Conservation (phyloP, 202 grass and related monocot species). For the Carex arenaria region DNA sequence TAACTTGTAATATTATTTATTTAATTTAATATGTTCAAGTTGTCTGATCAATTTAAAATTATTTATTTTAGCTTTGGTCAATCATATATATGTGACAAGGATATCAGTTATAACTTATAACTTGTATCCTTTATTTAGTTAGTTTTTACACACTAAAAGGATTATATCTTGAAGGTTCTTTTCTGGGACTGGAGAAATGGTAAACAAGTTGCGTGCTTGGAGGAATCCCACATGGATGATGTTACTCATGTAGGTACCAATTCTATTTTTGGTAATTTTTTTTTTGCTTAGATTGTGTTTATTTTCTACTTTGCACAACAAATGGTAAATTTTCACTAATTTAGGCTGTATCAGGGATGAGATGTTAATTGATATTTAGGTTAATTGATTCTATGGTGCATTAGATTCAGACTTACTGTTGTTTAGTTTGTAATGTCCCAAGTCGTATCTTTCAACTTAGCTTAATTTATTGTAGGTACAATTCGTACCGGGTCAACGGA, state of each 20-base stretch:
- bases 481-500: slow-evolving; percentile 63
- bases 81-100: background rate
- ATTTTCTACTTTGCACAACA: background rate
- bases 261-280: background rate
- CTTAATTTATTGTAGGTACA: slow-evolving; percentile 38
- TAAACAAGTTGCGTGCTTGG: slow-evolving; percentile 73
- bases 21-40: background rate
- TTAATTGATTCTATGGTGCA: background rate
- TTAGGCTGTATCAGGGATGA: background rate
- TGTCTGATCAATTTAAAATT: background rate
- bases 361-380: background rate
- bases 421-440: background rate
- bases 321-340: background rate
- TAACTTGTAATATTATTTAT: background rate
- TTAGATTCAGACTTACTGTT: background rate
- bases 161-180: slow-evolving; percentile 45
- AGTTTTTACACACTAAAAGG: background rate
- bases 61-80: background rate
- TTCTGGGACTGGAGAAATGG: slow-evolving; percentile 96
- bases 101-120: background rate
- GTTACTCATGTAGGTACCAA: slow-evolving; percentile 60
- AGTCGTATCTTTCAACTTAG: slow-evolving; percentile 16
- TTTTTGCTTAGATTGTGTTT: background rate
- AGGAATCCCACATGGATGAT: slow-evolving; percentile 89
- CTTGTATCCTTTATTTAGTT: background rate